phyloP scores from a whole-genome alignment of 1,139 yeast genomes.

The Magnusiomyces starmeri region DNA sequence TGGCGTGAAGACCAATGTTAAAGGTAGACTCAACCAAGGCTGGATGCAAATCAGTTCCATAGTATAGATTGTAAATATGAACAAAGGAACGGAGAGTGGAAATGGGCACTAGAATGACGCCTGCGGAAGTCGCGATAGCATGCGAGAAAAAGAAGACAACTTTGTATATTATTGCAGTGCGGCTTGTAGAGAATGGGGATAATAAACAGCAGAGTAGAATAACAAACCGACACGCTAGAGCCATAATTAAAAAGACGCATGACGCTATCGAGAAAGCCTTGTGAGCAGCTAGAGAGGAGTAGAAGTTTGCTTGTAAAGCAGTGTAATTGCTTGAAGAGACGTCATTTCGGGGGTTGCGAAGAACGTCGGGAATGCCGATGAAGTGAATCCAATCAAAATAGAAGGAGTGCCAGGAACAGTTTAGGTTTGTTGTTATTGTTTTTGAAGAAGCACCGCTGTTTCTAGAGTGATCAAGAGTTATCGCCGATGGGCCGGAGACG shows the following conservation, averaged over 20 bases:
- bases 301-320: neutral
- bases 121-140: neutral
- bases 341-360: neutral
- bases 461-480: neutral
- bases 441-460: neutral
- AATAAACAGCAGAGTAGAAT: neutral
- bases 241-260: neutral
- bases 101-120: neutral
- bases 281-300: neutral
- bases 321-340: neutral
- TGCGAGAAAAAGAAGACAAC: neutral
- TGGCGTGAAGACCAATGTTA: neutral
- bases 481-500: neutral
- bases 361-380: conserved; percentile 1
- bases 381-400: conserved; percentile 5
- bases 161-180: too few relatives aligned
- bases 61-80: conserved; percentile 1
- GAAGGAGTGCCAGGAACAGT: conserved; percentile 1
- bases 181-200: neutral
- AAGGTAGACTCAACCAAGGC: neutral
- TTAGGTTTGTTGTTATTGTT: too few relatives aligned
- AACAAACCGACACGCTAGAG: neutral
- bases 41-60: neutral
- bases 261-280: neutral
- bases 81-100: neutral